Evolutionary conservation across 1,139 yeast species (phyloP).

Genomic region (Suhomyces anneliseae): DNA sequence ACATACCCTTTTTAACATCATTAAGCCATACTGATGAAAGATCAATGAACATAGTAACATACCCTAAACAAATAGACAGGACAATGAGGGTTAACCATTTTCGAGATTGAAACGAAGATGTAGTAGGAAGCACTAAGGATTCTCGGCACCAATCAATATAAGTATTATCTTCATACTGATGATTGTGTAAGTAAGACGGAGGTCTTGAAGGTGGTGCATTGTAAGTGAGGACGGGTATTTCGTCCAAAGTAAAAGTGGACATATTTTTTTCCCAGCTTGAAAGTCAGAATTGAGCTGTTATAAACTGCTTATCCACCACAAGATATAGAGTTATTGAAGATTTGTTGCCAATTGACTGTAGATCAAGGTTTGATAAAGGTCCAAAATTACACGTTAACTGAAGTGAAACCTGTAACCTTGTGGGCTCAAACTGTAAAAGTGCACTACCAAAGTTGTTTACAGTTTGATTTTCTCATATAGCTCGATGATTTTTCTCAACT

Average conservation of each 20-base stretch:
- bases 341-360: too few species aligned
- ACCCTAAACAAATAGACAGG: conserved; percentile 59
- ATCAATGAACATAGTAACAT: conserved; percentile 59
- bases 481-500: conserved; percentile 1
- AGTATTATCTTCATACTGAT: conserved; percentile 30
- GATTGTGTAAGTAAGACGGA: conserved; percentile 1
- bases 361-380: too few species aligned
- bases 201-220: conserved; percentile 1
- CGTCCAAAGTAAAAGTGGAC: conserved; percentile 1
- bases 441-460: background rate
- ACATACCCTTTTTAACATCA: conserved; percentile 54
- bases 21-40: conserved; percentile 62
- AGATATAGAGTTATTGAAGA: too few species aligned
- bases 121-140: conserved; percentile 11
- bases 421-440: too few species aligned
- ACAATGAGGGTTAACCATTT: conserved; percentile 62
- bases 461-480: background rate
- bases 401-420: too few species aligned
- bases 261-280: too few species aligned
- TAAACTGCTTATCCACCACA: too few species aligned
- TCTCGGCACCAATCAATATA: conserved; percentile 35
- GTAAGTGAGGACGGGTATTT: conserved; percentile 9
- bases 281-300: too few species aligned
- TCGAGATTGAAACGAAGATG: conserved; percentile 18
- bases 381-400: too few species aligned